phyloP scores from a whole-genome alignment of 2,329 filamentous ascomycete species.

The Cryoendolithus antarcticus region DNA sequence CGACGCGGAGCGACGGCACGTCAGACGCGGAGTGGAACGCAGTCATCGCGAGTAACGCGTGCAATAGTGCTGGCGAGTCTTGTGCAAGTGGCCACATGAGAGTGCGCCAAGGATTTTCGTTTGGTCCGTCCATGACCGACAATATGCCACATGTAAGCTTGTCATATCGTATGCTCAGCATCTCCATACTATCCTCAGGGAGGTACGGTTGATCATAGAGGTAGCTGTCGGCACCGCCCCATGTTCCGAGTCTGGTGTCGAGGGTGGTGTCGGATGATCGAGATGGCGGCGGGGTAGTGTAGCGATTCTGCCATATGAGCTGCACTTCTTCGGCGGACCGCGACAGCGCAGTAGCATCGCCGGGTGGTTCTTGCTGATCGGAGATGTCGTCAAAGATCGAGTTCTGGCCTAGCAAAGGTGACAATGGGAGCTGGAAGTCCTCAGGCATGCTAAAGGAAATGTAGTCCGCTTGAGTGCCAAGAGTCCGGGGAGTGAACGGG shows the following conservation, averaged over 20 bases:
- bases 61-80: slow-evolving; percentile 52
- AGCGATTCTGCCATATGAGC: too few relatives aligned
- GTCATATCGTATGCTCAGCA: slow-evolving; percentile 51
- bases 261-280: too few relatives aligned
- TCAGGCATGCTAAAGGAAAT: slow-evolving; percentile 5
- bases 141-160: slow-evolving; percentile 57
- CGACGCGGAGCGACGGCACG: slow-evolving; percentile 43
- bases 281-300: too few relatives aligned
- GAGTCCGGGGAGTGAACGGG: slow-evolving; percentile 7
- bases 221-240: slow-evolving; percentile 7
- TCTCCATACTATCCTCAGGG: slow-evolving; percentile 38
- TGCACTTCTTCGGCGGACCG: too few relatives aligned
- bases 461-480: slow-evolving; percentile 1
- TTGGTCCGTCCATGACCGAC: slow-evolving; percentile 56
- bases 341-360: too few relatives aligned
- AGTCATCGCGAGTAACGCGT: slow-evolving; percentile 57
- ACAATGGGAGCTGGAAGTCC: slow-evolving; percentile 4
- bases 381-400: too few relatives aligned
- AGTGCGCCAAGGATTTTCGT: slow-evolving; percentile 60
- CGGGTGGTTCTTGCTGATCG: too few relatives aligned
- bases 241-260: too few relatives aligned
- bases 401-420: too few relatives aligned
- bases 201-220: slow-evolving; percentile 20
- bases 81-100: slow-evolving; percentile 57
- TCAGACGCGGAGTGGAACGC: slow-evolving; percentile 55